Percentiles rank a stretch among this genome's conserved stretches.
These are phyloP conservation scores for Populus tremula DNA, from an alignment of 345 rosid genomes.

Conservation along the genomic window DNA sequence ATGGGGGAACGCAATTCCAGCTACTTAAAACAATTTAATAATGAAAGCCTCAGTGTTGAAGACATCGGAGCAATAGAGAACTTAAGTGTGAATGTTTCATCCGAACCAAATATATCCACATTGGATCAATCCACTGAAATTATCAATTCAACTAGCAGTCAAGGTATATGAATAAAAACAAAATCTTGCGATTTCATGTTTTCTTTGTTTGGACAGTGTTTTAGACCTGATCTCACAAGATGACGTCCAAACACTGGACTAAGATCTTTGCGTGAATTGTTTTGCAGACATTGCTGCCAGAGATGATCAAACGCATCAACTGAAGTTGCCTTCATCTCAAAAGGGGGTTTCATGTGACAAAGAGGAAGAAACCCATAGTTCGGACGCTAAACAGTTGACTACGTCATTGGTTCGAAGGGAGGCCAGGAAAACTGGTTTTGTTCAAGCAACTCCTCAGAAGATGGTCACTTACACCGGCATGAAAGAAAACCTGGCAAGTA, in stretches of 20 bases:
- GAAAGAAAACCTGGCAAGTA: slow-evolving; percentile 31
- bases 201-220: background rate
- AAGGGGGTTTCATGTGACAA: slow-evolving; percentile 4
- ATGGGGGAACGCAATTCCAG: background rate
- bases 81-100: background rate
- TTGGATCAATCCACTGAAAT: background rate
- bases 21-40: background rate
- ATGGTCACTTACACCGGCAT: background rate
- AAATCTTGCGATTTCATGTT: background rate
- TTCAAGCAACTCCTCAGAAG: slow-evolving; percentile 21
- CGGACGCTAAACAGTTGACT: slow-evolving; percentile 4
- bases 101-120: background rate
- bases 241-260: background rate
- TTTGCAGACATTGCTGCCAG: slow-evolving; percentile 14
- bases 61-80: background rate
- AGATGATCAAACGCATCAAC: slow-evolving; percentile 7
- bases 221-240: background rate
- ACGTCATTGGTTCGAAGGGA: slow-evolving; percentile 16
- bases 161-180: slow-evolving; percentile 17
- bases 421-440: background rate
- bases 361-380: slow-evolving; percentile 3
- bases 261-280: background rate
- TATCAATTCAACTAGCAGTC: background rate
- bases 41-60: background rate
- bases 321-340: slow-evolving; percentile 5